Base-by-base conservation (phyloP, 108 stramenopile genomes). In the Hondaea fermentalgiana region DNA sequence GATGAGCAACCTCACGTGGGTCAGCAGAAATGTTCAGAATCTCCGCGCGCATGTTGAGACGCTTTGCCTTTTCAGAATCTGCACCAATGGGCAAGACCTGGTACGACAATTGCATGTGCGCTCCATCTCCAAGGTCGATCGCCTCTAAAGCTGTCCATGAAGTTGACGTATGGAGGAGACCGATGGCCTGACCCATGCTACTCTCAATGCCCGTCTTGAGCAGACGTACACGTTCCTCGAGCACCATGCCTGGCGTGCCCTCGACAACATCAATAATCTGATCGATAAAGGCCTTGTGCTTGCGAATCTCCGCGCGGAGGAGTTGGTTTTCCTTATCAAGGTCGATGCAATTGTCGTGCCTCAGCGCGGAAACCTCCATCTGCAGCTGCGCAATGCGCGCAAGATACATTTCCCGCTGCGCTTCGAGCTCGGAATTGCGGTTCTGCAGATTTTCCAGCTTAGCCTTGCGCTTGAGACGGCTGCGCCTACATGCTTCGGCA, bases 371-470 rank as follows among this genome's bases (percentile, higher is more conserved):
- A 6, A 83, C 76, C 49, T 53, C 51, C 17, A 53, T 6, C 51
- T 83, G 76, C n/a, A 83, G 76, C 49, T 83, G 49, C 28, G 76
- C 76, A 83, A 83, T 83, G n/a, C 76, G 45, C 49, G 12, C 45
- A 6, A 83, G 51, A 28, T 21, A 83, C 12, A 83, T 8, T 12
- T 83, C 51, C 51, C 76, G 12, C 10, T 23, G 49, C 51, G 49
- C 51, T 45, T 83, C 76, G n/a, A 83, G 51, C 51, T 83, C 76
- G 6, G 45, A 2, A 1, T 83, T 83, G 19, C 76, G 45, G 25
- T 35, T 43, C 10, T 3, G 1, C 25, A 83, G 51, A 17, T 83
- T 28, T 4, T 83, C 51, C 43, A 83, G 44, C 12, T 83, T 45
- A 1, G 49, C 49, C 51, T 83, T 83, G n/a, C 76, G 76, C 76